Evolutionary conservation across 2,329 filamentous ascomycete species (phyloP), one percentile per base, ranked within the genome.

Genomic region (Trichoderma asperellum): DNA sequence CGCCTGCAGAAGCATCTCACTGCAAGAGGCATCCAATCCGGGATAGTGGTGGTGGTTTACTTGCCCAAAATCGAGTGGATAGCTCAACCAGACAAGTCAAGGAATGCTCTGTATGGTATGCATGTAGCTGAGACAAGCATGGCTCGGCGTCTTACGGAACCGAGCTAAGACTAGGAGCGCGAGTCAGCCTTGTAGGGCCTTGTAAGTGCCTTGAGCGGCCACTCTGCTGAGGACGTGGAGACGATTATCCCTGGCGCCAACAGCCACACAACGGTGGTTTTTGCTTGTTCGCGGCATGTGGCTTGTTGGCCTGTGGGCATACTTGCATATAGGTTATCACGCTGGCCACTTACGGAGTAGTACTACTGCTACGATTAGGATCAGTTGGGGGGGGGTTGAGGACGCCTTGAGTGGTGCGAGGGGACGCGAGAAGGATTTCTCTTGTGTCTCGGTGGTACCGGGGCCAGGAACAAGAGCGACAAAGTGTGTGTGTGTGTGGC

Each of bases 181-280:
- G 14, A 64, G 61, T 64, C 61, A 64, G 61, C 61, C 61, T 64
- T 64, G 61, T 64, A 64, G 53, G 61, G 61, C 61, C 61, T 40
- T 64, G 61, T 64, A 64, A 64, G 49, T 64, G 61, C 61, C 61
- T 64, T 29, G 47, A 29, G 47, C 29, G 49, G 47, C 52, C 14
- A 55, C 52, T 18, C 35, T 47, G n/a, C 43, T 49, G 43, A 21
- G 47, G 11, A 47, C 47, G 5, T 52, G 21, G 47, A 21, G 16
- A 18, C 37, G 24, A 29, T 24, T 18, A 27, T 55, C 21, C 40
- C 27, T 49, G 47, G 40, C 40, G 27, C 58, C 29, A 47, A 49
- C 43, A 34, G 59, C 59, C 43, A 35, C 59, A 49, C 21, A 10
- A 24, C 7, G 40, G 3, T 55, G 18, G 27, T 27, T 52, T 4